Evolutionary conservation across 345 rosid genomes (phyloP), one percentile per base, ranked within the genome.

Genomic region (Populus ilicifolia): DNA sequence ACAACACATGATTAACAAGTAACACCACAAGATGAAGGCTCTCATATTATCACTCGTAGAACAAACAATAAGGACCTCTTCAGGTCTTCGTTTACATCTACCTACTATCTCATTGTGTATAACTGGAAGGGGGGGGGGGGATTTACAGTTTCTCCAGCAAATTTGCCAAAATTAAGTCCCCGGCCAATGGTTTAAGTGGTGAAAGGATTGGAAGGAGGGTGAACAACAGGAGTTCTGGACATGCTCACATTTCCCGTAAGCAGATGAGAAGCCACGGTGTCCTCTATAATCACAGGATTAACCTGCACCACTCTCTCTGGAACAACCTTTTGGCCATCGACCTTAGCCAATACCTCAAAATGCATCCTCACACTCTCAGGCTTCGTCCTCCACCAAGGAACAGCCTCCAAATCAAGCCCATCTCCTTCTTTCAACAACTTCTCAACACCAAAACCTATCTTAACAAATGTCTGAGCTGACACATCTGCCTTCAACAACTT

Each of bases 311-410:
- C 91, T 70, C 86, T 89, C 85, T 93, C 97, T 1, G 94, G 92
- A 2, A 91, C 73, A 41, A 93, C 75, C 79, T 89, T 92, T 68
- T 92, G 85, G 0, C 97, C 97, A 3, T 96, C 97, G 8, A 96
- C 90, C 80, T 90, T 93, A 14, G 92, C 98, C 69, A 96, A 85
- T 41, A 96, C 99, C 86, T 96, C 98, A 59, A 93, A 93, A 81
- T 89, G 94, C 94, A 94, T 89, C 73, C 78, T 87, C 80, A 85
- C 80, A 0, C 85, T 83, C 79, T 91, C 89, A 0, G 98, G 99
- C 80, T 89, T 93, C 1, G 98, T 88, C 84, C 97, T 84, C 99
- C 99, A 93, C 29, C 59, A 90, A 0, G 97, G 96, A 33, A 90
- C 83, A 46, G 76, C 86, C 70, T 82, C 83, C 82, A 70, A 82